These are phyloP conservation scores for Dioszegia aurantiaca DNA, from an alignment of 768 basidiomycete species.

Conservation along the genomic window DNA sequence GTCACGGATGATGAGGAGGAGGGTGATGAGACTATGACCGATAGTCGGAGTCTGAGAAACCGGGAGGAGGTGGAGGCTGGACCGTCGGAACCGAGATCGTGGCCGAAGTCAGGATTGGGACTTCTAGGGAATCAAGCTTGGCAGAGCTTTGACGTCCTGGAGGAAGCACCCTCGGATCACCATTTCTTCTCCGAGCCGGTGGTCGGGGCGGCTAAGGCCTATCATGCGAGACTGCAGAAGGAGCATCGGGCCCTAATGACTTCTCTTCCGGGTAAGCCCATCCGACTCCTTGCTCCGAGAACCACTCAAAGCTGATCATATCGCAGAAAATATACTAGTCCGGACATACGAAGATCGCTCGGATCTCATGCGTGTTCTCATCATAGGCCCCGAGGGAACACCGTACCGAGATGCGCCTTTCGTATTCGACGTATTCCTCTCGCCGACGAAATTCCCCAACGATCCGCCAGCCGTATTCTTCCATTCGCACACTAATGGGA, in stretches of 20 bases:
- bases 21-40: not conserved
- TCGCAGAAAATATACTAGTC: conserved; percentile 76
- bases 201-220: conserved; percentile 65
- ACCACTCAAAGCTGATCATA: conserved; percentile 2
- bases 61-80: conserved; percentile 15
- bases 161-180: conserved; percentile 76
- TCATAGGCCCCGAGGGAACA: conserved; percentile 88
- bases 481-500: conserved; percentile 89
- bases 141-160: conserved; percentile 77
- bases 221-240: conserved; percentile 70
- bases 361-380: conserved; percentile 81
- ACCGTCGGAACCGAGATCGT: conserved; percentile 17
- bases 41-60: conserved; percentile 12
- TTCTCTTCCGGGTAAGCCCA: conserved; percentile 72
- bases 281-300: conserved; percentile 1
- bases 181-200: conserved; percentile 63
- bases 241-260: conserved; percentile 77
- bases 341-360: conserved; percentile 84
- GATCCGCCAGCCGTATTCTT: conserved; percentile 82
- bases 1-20: not conserved
- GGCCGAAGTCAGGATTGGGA: conserved; percentile 13
- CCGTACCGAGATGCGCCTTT: conserved; percentile 95
- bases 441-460: conserved; percentile 59
- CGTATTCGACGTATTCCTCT: conserved; percentile 87
- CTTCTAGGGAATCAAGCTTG: conserved; percentile 58